Evolutionary conservation across 2,329 filamentous ascomycete species (phyloP).

Genomic region (Cercospora citrullina): DNA sequence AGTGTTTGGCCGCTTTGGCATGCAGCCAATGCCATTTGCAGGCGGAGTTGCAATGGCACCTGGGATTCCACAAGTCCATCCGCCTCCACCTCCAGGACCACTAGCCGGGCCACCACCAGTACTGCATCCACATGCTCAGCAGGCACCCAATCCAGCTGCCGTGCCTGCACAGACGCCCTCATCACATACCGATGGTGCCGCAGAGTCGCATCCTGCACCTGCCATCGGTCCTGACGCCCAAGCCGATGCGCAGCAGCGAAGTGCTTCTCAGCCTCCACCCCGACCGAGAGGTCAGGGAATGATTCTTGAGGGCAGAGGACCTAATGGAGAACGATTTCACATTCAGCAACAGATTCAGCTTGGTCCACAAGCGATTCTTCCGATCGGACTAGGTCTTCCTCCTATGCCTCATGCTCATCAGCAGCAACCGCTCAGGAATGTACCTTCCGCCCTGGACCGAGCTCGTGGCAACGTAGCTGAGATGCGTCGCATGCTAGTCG

Average conservation of each 20-base stretch:
- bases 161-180: background rate
- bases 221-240: background rate
- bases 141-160: background rate
- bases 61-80: background rate
- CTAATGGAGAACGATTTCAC: constrained; percentile 35
- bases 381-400: constrained; percentile 3
- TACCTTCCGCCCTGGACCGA: constrained; percentile 34
- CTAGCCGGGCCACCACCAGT: no score
- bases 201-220: constrained; percentile 2
- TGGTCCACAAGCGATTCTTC: background rate
- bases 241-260: constrained; percentile 8
- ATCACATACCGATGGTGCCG: constrained; percentile 3
- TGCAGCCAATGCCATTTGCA: constrained; percentile 18
- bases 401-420: constrained; percentile 15
- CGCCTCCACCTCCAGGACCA: background rate
- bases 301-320: constrained; percentile 34
- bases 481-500: constrained; percentile 36
- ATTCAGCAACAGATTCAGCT: constrained; percentile 34
- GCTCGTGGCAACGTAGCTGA: constrained; percentile 36
- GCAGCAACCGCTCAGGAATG: constrained; percentile 7
- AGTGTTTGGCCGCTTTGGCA: constrained; percentile 15
- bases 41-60: constrained; percentile 6
- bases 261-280: constrained; percentile 19
- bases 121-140: background rate
- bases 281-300: constrained; percentile 25